Conservation (phyloP, 2,329 filamentous ascomycete species). For the Fusarium sp. region DNA sequence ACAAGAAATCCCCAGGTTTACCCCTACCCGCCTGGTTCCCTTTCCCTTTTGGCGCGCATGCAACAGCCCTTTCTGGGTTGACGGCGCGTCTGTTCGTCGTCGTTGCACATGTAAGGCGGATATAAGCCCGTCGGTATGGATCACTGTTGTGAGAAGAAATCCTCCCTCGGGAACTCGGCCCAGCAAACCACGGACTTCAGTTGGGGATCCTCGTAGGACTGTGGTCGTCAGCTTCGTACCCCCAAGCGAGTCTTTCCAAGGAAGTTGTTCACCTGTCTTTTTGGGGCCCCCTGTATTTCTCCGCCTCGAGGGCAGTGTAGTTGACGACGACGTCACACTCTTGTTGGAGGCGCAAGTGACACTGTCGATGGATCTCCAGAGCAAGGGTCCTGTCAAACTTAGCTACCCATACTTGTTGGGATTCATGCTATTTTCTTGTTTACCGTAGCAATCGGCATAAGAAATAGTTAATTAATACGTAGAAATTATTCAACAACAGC, state of each 20-base stretch:
- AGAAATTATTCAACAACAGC: neutral
- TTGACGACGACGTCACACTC: conserved; percentile 27
- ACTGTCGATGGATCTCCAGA: conserved; percentile 11
- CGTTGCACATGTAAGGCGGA: neutral
- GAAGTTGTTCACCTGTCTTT: neutral
- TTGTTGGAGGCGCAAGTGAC: neutral
- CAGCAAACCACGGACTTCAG: neutral
- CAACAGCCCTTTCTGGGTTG: neutral
- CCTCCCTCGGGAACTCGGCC: neutral
- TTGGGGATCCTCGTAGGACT: neutral
- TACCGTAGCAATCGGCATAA: neutral
- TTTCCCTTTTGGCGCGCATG: conserved; percentile 3
- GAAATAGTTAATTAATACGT: neutral
- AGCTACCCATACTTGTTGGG: conserved; percentile 2
- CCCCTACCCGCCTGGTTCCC: conserved; percentile 14
- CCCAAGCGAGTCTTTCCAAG: neutral
- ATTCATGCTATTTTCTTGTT: conserved; percentile 16
- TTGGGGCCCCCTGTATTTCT: neutral
- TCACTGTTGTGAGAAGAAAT: neutral
- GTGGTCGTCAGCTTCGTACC: neutral
- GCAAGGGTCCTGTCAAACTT: neutral
- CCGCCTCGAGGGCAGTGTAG: neutral
- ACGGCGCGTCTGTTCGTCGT: neutral
- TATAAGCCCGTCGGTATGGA: neutral
- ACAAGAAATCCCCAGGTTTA: conserved; percentile 34